Percentiles rank a stretch among this genome's conserved stretches.
phyloP scores from a whole-genome alignment of 2,329 filamentous ascomycete species.

The Venturia pyrina region DNA sequence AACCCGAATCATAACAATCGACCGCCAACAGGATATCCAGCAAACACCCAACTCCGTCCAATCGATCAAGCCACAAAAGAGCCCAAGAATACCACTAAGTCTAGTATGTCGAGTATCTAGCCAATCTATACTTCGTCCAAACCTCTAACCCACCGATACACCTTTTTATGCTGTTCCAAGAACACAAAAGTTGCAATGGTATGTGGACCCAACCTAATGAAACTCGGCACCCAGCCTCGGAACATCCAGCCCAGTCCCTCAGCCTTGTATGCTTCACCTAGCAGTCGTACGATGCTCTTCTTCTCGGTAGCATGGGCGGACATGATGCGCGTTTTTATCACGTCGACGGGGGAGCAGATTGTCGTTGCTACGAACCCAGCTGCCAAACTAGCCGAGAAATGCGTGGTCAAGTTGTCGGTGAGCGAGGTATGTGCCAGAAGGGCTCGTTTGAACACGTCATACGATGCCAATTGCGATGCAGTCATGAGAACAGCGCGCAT shows the following conservation, averaged over 20 bases:
- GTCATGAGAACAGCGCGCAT: slow-evolving; percentile 81
- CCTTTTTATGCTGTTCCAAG: slow-evolving; percentile 74
- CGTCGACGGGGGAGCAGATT: slow-evolving; percentile 75
- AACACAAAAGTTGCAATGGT: slow-evolving; percentile 83
- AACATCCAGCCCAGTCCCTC: slow-evolving; percentile 80
- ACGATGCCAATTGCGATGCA: slow-evolving; percentile 70
- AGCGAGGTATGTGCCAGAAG: slow-evolving; percentile 58
- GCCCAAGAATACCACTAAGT: neutral
- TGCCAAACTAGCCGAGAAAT: slow-evolving; percentile 67
- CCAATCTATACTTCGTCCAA: neutral
- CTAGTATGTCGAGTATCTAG: neutral
- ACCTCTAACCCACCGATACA: slow-evolving; percentile 44
- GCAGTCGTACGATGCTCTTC: slow-evolving; percentile 46
- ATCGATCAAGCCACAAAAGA: neutral
- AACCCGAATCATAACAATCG: neutral
- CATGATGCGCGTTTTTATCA: slow-evolving; percentile 86
- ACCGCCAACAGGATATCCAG: neutral
- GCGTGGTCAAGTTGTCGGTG: slow-evolving; percentile 59
- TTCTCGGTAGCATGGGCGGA: slow-evolving; percentile 42
- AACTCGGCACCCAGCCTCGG: slow-evolving; percentile 79
- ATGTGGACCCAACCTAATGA: slow-evolving; percentile 59
- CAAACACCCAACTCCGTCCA: neutral
- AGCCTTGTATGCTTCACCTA: slow-evolving; percentile 56
- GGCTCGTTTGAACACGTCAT: slow-evolving; percentile 69
- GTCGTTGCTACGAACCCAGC: slow-evolving; percentile 79